phyloP scores from a whole-genome alignment of 768 basidiomycete species.

The Tylopilus balloui region DNA sequence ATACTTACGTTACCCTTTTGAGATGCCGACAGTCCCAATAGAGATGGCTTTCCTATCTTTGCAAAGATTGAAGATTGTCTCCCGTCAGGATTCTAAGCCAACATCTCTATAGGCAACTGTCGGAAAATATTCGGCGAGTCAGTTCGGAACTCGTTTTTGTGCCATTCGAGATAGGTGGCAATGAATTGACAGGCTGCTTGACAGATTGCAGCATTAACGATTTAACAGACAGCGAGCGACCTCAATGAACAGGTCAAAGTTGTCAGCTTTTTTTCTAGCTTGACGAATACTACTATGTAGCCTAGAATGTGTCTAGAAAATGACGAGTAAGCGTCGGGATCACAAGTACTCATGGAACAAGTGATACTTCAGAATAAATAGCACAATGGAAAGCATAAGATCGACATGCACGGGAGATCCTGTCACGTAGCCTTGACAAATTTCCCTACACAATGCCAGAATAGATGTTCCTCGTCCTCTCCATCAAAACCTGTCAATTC shows the following conservation, averaged over 20 bases:
- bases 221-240: too few relatives aligned
- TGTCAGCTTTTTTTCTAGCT: too few relatives aligned
- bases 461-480: conserved; percentile 54
- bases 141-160: too few relatives aligned
- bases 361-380: background rate
- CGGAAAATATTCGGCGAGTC: background rate
- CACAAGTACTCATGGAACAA: background rate
- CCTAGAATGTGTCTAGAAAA: background rate
- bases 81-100: conserved; percentile 45
- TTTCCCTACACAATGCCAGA: conserved; percentile 55
- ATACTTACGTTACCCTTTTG: conserved; percentile 67
- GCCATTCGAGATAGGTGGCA: too few relatives aligned
- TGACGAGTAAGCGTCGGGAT: background rate
- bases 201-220: too few relatives aligned
- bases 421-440: conserved; percentile 43
- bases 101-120: conserved; percentile 19
- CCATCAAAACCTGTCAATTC: conserved; percentile 46
- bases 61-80: conserved; percentile 51
- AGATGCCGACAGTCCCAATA: conserved; percentile 77
- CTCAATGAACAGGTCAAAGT: too few relatives aligned
- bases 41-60: conserved; percentile 71
- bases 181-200: too few relatives aligned
- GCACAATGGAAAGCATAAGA: background rate
- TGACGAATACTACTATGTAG: too few relatives aligned
- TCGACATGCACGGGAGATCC: background rate